Conservation (phyloP, 1,284 basidiomycete species). For the Ganoderma lingzhi region DNA sequence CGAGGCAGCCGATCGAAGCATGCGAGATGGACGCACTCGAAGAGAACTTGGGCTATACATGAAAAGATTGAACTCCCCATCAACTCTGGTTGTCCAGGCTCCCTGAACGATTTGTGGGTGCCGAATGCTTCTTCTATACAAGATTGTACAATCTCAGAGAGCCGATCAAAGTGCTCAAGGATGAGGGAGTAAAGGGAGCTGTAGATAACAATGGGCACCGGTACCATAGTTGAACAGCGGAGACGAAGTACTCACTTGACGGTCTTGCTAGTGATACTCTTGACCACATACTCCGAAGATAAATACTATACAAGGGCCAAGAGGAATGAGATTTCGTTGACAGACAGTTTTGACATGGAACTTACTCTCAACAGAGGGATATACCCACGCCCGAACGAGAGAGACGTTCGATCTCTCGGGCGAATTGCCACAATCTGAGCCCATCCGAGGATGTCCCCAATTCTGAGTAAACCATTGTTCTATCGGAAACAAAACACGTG, state of each 20-base stretch:
- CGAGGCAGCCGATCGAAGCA: background rate
- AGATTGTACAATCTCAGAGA: constrained; percentile 49
- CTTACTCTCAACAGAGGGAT: constrained; percentile 64
- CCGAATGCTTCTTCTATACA: constrained; percentile 54
- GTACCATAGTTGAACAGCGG: background rate
- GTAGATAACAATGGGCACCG: background rate
- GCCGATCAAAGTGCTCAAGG: constrained; percentile 55
- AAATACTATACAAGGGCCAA: constrained; percentile 53
- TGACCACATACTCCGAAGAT: constrained; percentile 68
- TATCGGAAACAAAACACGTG: constrained; percentile 33
- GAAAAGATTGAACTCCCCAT: constrained; percentile 48
- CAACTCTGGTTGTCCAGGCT: constrained; percentile 50
- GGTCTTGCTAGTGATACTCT: constrained; percentile 60
- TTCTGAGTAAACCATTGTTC: constrained; percentile 58
- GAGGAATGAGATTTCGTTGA: background rate
- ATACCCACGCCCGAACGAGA: constrained; percentile 69
- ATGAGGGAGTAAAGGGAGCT: constrained; percentile 65
- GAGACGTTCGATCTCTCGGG: constrained; percentile 44
- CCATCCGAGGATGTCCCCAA: constrained; percentile 59
- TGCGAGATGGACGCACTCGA: constrained; percentile 52
- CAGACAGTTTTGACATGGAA: background rate
- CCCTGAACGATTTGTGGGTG: constrained; percentile 35
- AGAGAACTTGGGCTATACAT: constrained; percentile 55
- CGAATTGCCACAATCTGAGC: constrained; percentile 45
- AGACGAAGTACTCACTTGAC: constrained; percentile 54